Conservation (phyloP, 257 asterid species). For the Nicotiana paniculata region DNA sequence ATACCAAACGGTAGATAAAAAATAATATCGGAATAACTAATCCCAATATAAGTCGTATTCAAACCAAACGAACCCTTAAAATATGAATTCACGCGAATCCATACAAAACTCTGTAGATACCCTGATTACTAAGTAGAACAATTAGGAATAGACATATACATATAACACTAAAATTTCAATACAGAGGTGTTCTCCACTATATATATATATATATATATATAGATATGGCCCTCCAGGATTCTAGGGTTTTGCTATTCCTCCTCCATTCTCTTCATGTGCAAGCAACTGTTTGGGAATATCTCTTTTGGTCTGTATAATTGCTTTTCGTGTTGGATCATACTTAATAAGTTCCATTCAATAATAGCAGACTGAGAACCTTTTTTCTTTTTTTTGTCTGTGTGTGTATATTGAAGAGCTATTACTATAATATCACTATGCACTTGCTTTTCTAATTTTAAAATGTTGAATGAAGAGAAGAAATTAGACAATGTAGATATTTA, state of each 20-base stretch:
- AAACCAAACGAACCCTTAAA: too few species aligned
- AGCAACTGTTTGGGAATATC: neutral
- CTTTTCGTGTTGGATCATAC: neutral
- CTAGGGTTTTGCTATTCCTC: neutral
- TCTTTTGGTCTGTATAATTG: neutral
- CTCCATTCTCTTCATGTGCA: neutral
- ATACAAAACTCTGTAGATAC: too few species aligned
- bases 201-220: too few species aligned
- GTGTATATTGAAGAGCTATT: too few species aligned
- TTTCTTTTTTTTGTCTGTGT: too few species aligned
- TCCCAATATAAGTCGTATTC: too few species aligned
- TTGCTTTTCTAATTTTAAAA: neutral
- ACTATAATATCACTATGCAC: neutral
- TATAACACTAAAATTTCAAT: neutral
- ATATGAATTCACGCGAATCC: too few species aligned
- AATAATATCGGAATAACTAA: too few species aligned
- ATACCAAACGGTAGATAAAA: too few species aligned
- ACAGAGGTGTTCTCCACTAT: neutral
- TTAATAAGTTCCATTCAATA: neutral
- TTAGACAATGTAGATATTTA: neutral
- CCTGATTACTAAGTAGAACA: too few species aligned
- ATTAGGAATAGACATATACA: too few species aligned
- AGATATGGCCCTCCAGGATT: neutral
- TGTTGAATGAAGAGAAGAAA: neutral
- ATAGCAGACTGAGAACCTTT: neutral